Evolutionary conservation across 805 yeast species (phyloP).

Genomic region (Saturnispora sanitii): DNA sequence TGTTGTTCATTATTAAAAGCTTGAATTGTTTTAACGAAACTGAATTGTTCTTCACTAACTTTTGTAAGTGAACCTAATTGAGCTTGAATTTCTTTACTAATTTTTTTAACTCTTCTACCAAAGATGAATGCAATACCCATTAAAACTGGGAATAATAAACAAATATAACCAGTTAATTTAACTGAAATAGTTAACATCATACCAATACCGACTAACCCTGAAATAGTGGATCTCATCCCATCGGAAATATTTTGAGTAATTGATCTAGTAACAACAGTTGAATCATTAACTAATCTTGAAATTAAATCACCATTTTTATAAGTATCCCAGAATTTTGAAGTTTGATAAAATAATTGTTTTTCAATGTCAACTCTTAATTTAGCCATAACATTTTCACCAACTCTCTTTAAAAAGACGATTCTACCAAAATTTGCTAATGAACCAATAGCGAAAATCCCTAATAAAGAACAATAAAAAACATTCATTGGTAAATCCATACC

Average conservation of each 20-base stretch:
- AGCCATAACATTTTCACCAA: slow-evolving; percentile 84
- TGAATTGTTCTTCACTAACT: slow-evolving; percentile 84
- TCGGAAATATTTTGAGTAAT: slow-evolving; percentile 85
- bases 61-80: slow-evolving; percentile 80
- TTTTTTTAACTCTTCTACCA: slow-evolving; percentile 65
- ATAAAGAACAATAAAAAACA: slow-evolving; percentile 56
- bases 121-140: slow-evolving; percentile 71
- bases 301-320: slow-evolving; percentile 89
- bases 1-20: slow-evolving; percentile 76
- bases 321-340: slow-evolving; percentile 79
- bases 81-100: slow-evolving; percentile 71
- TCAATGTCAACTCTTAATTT: slow-evolving; percentile 69
- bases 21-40: slow-evolving; percentile 80
- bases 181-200: slow-evolving; percentile 88
- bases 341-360: slow-evolving; percentile 71
- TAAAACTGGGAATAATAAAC: slow-evolving; percentile 73
- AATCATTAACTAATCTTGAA: slow-evolving; percentile 79
- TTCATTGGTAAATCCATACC: slow-evolving; percentile 48
- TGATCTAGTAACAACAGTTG: slow-evolving; percentile 77
- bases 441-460: slow-evolving; percentile 58
- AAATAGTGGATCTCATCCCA: slow-evolving; percentile 75
- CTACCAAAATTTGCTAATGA: slow-evolving; percentile 76
- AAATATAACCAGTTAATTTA: slow-evolving; percentile 74
- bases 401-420: slow-evolving; percentile 59
- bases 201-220: slow-evolving; percentile 77